Evolutionary conservation across 1,284 basidiomycete species (phyloP).

Genomic region (Trichosporon faecale): DNA sequence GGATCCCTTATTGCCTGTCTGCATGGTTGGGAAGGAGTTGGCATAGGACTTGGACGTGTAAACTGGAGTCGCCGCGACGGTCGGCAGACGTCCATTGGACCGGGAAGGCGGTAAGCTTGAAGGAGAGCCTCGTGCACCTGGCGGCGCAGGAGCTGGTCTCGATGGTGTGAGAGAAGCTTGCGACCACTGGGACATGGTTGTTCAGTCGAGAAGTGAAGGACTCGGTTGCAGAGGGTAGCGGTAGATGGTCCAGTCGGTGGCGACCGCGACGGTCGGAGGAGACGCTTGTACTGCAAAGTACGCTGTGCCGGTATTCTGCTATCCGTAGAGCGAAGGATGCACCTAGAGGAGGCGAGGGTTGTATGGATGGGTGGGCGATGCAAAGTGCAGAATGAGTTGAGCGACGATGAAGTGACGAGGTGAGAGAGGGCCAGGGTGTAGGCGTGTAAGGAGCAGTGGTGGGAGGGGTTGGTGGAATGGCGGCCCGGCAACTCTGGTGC

Average conservation of each 20-base stretch:
- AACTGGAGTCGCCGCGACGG: background rate
- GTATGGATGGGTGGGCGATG: background rate
- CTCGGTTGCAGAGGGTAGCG: too few relatives aligned
- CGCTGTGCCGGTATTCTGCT: background rate
- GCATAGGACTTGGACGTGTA: conserved; percentile 37
- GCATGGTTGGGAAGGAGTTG: conserved; percentile 34
- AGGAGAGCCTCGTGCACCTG: conserved; percentile 22
- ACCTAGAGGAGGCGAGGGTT: background rate
- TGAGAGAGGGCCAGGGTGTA: background rate
- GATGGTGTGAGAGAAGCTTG: conserved; percentile 43
- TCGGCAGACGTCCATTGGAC: background rate
- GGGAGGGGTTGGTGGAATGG: background rate
- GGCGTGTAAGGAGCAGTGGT: background rate
- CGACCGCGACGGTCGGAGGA: background rate
- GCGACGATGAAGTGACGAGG: background rate
- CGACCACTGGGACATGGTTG: conserved; percentile 32
- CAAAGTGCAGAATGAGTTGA: background rate
- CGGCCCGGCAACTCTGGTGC: background rate
- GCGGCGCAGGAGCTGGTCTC: conserved; percentile 42
- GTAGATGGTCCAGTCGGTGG: background rate
- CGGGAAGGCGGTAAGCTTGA: conserved; percentile 13
- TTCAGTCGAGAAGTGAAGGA: background rate
- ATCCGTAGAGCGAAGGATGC: background rate
- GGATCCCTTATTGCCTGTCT: conserved; percentile 18
- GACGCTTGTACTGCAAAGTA: background rate